Evolutionary conservation across 495 filamentous ascomycete species (phyloP).

Genomic region (Cercophora sp.): DNA sequence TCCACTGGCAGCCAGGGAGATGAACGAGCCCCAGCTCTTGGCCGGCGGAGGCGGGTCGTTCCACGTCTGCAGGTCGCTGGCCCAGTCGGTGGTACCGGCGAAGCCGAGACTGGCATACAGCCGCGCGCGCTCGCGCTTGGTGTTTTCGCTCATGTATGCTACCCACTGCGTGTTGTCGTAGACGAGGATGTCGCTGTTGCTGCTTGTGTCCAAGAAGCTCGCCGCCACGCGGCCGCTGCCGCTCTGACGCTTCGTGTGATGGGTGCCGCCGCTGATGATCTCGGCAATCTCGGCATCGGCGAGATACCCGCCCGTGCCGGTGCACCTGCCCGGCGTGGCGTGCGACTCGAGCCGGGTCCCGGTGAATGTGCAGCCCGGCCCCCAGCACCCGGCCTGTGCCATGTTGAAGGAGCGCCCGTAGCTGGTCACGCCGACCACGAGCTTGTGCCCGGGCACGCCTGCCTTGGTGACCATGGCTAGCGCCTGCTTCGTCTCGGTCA

Average conservation of each 20-base stretch:
- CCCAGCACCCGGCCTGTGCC: conserved; percentile 8
- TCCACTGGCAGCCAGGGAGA: not conserved
- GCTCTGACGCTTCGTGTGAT: no score
- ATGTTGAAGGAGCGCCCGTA: conserved; percentile 26
- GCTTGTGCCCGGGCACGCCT: conserved; percentile 34
- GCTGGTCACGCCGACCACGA: conserved; percentile 31
- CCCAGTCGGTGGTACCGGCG: conserved; percentile 37
- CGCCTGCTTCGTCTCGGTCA: conserved; percentile 36
- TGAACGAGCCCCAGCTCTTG: conserved; percentile 9
- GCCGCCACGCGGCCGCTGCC: no score
- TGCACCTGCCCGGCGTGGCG: conserved; percentile 33
- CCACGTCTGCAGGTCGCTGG: conserved; percentile 30
- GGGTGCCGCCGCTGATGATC: conserved; percentile 29
- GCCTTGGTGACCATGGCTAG: conserved; percentile 48
- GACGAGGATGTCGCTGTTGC: conserved; percentile 37
- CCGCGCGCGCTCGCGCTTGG: conserved; percentile 14
- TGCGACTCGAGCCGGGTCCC: conserved; percentile 7
- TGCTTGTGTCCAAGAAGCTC: conserved; percentile 14
- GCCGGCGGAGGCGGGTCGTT: conserved; percentile 2
- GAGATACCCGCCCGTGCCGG: conserved; percentile 29
- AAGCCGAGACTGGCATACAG: conserved; percentile 27
- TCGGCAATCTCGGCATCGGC: conserved; percentile 27
- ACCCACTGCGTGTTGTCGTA: conserved; percentile 41
- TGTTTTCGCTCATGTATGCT: conserved; percentile 34
- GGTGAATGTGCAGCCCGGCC: conserved; percentile 7